Evolutionary conservation across 495 filamentous ascomycete genomes (phyloP).

Genomic region (Thermothielavioides terrestris): DNA sequence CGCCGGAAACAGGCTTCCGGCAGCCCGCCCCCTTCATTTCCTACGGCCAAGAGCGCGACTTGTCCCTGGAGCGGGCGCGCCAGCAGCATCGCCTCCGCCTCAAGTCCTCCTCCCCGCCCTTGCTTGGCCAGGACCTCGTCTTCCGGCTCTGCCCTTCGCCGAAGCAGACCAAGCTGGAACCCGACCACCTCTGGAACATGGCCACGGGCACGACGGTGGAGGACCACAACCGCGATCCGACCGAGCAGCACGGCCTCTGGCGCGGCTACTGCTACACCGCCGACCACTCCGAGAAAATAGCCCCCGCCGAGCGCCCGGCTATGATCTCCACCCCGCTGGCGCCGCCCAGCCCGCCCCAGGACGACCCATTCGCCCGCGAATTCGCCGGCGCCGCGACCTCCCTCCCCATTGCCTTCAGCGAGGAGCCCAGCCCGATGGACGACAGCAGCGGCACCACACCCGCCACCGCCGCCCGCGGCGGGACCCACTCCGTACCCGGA

Average conservation of each 20-base stretch:
- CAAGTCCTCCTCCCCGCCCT: slow-evolving; percentile 60
- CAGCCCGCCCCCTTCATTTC: slow-evolving; percentile 25
- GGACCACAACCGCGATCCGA: slow-evolving; percentile 42
- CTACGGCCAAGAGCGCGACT: slow-evolving; percentile 34
- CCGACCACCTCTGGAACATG: slow-evolving; percentile 39
- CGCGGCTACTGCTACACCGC: slow-evolving; percentile 53
- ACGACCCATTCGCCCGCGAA: slow-evolving; percentile 33
- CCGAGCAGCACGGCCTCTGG: slow-evolving; percentile 51
- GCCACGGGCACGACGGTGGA: slow-evolving; percentile 26
- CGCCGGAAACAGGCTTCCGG: slow-evolving; percentile 24
- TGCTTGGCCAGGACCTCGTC: slow-evolving; percentile 68
- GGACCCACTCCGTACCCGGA: slow-evolving; percentile 1
- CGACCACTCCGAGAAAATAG: slow-evolving; percentile 29
- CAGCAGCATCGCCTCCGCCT: slow-evolving; percentile 29
- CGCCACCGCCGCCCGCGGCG: slow-evolving; percentile 2
- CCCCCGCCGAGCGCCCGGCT: slow-evolving; percentile 25
- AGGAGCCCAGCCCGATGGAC: slow-evolving; percentile 17
- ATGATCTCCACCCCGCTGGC: slow-evolving; percentile 34
- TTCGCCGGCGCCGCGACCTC: slow-evolving; percentile 23
- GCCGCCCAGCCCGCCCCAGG: slow-evolving; percentile 9
- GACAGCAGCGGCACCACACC: too few species aligned
- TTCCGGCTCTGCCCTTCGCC: slow-evolving; percentile 74
- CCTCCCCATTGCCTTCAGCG: slow-evolving; percentile 17
- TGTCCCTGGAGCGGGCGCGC: slow-evolving; percentile 30
- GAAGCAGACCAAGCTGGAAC: slow-evolving; percentile 68